Conservation (phyloP, 257 asterid species). For the Solanum stenotomum region DNA sequence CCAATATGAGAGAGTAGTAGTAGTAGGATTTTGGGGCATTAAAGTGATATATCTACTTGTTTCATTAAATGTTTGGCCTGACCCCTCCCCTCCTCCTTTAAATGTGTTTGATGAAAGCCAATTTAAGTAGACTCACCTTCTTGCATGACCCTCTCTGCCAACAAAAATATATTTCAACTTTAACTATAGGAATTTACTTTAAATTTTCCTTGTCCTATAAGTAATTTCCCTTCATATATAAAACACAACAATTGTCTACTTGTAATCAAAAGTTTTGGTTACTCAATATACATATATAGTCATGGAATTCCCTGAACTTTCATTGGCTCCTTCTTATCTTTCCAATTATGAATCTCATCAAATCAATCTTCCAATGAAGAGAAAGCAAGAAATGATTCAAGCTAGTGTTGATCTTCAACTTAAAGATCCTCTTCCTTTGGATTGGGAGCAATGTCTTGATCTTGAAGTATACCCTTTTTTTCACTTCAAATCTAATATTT, state of each 20-base stretch:
- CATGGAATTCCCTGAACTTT: slow-evolving; percentile 42
- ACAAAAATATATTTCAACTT: neutral
- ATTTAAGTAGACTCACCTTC: slow-evolving; percentile 14
- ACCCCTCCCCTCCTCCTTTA: slow-evolving; percentile 6
- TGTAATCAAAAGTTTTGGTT: neutral
- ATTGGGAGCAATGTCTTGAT: slow-evolving; percentile 68
- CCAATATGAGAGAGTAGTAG: slow-evolving; percentile 14
- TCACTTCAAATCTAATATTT: neutral
- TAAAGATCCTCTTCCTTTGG: slow-evolving; percentile 45
- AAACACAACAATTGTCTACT: neutral
- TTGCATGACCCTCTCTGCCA: slow-evolving; percentile 16
- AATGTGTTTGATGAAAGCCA: slow-evolving; percentile 22
- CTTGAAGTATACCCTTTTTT: slow-evolving; percentile 28
- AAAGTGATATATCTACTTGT: slow-evolving; percentile 42
- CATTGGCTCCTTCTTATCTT: slow-evolving; percentile 17
- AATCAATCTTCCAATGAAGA: slow-evolving; percentile 30
- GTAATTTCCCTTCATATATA: neutral
- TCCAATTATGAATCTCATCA: slow-evolving; percentile 3
- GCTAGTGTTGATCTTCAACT: slow-evolving; percentile 42
- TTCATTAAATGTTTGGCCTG: slow-evolving; percentile 44
- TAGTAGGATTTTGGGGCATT: slow-evolving; percentile 37
- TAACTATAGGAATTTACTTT: neutral
- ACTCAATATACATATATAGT: neutral
- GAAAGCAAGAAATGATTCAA: slow-evolving; percentile 13
- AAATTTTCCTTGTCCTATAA: neutral